Conservation (phyloP, 768 basidiomycete genomes). For the Lactifluus echinatus region DNA sequence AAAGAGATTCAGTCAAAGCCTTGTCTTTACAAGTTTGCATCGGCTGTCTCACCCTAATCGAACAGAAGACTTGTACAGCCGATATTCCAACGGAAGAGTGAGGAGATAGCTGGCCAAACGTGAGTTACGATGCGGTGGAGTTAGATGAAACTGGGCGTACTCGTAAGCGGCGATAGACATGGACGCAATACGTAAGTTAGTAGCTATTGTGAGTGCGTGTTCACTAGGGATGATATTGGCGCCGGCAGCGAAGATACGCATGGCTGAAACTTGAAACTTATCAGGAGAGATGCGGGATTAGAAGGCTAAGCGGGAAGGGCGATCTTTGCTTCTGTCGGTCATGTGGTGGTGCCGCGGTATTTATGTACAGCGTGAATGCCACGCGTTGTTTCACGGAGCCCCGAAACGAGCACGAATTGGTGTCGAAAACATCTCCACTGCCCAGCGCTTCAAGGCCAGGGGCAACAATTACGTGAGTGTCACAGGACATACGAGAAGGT, state of each 20-base stretch:
- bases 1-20: neutral
- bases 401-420: too few relatives aligned
- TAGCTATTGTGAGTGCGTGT: neutral
- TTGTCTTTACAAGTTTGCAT: neutral
- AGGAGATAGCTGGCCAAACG: slow-evolving; percentile 5
- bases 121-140: neutral
- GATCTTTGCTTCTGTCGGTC: too few relatives aligned
- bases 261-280: neutral
- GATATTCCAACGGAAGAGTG: slow-evolving; percentile 18
- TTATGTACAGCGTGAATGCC: too few relatives aligned
- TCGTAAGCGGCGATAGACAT: slow-evolving; percentile 17
- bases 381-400: too few relatives aligned
- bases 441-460: too few relatives aligned
- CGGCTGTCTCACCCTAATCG: neutral
- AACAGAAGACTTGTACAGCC: slow-evolving; percentile 9
- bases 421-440: too few relatives aligned
- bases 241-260: neutral
- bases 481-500: too few relatives aligned
- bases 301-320: too few relatives aligned
- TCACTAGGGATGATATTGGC: too few relatives aligned
- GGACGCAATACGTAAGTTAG: slow-evolving; percentile 15
- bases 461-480: too few relatives aligned
- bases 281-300: neutral
- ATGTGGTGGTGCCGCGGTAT: too few relatives aligned
- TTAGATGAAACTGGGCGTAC: slow-evolving; percentile 1